Evolutionary conservation across 257 asterid genomes (phyloP).

Genomic region (Primulina huaijiensis): DNA sequence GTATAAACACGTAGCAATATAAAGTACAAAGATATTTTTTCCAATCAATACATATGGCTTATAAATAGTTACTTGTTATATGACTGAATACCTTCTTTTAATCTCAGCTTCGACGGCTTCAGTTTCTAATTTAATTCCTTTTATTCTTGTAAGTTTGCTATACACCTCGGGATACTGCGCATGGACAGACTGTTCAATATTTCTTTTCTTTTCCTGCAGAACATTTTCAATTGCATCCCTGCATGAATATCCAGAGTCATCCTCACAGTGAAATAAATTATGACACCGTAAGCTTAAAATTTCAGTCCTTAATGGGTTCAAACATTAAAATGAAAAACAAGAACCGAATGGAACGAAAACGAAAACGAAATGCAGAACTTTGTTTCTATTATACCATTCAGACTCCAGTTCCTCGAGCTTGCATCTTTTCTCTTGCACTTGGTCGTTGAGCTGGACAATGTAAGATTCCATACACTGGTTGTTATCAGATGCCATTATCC

Average conservation of each 20-base stretch:
- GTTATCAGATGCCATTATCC: conserved; percentile 39
- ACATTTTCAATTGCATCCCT: conserved; percentile 45
- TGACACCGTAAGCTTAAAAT: not conserved
- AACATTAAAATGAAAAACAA: not conserved
- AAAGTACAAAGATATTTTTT: not conserved
- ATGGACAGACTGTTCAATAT: conserved; percentile 38
- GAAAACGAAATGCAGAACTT: not conserved
- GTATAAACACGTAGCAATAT: conserved; percentile 2
- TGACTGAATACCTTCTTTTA: conserved; percentile 45
- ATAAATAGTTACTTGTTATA: conserved; percentile 13
- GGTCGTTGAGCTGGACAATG: conserved; percentile 46
- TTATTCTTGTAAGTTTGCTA: conserved; percentile 40
- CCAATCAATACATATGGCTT: not conserved
- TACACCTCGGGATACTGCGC: conserved; percentile 43
- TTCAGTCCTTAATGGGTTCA: conserved; percentile 15
- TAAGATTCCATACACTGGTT: conserved; percentile 34
- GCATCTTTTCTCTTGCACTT: conserved; percentile 43
- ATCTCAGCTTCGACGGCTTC: conserved; percentile 42
- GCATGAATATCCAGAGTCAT: conserved; percentile 33
- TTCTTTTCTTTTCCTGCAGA: conserved; percentile 46
- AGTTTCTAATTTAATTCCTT: conserved; percentile 43
- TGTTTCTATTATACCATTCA: conserved; percentile 42
- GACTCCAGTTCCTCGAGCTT: conserved; percentile 46
- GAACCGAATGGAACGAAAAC: not conserved
- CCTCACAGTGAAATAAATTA: conserved; percentile 8